phyloP scores from a whole-genome alignment of 768 basidiomycete species.

The Russula olivacea region DNA sequence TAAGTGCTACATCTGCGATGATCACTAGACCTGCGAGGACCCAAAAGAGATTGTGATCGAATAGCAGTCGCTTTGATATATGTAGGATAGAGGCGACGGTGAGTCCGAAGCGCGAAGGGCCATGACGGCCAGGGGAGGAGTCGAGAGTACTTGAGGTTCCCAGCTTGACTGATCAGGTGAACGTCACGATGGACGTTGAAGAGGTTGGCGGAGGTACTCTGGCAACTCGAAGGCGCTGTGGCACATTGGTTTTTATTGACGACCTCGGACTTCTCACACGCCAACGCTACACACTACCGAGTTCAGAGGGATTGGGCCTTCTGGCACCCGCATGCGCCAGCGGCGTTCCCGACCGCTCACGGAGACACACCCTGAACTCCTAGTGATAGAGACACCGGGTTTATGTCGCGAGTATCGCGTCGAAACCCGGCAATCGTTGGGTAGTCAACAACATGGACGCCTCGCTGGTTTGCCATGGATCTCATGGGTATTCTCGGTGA shows the following conservation, averaged over 20 bases:
- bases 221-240: no score
- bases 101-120: background rate
- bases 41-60: constrained; percentile 61
- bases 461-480: constrained; percentile 32
- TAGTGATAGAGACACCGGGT: constrained; percentile 40
- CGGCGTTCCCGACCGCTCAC: constrained; percentile 35
- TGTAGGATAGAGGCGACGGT: background rate
- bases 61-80: constrained; percentile 36
- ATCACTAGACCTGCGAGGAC: constrained; percentile 56
- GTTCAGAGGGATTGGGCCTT: constrained; percentile 11
- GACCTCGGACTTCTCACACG: background rate
- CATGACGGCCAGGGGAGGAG: background rate
- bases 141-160: background rate
- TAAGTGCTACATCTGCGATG: constrained; percentile 70
- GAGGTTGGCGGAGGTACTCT: no score
- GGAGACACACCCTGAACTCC: constrained; percentile 47
- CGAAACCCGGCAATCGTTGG: constrained; percentile 45
- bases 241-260: background rate
- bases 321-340: constrained; percentile 30
- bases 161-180: constrained; percentile 6
- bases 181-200: no score
- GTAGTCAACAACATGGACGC: constrained; percentile 38
- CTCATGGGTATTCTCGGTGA: constrained; percentile 34
- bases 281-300: background rate
- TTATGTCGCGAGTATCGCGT: constrained; percentile 54